phyloP scores from a whole-genome alignment of 345 rosid species.

The Ricinus communis region DNA sequence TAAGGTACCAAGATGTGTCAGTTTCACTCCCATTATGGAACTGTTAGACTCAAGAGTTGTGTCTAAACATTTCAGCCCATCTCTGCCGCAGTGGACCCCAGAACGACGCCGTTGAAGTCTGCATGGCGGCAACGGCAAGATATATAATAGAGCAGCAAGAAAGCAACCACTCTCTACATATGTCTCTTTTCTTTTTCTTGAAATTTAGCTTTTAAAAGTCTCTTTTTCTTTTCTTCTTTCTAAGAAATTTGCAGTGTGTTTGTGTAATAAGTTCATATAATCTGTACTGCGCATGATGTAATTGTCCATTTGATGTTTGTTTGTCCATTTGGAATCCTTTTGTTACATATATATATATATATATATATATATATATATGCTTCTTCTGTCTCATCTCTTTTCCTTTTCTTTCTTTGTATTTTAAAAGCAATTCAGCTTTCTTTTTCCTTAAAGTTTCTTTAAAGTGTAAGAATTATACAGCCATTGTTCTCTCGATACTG shows the following conservation, averaged over 20 bases:
- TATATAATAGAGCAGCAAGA: not conserved
- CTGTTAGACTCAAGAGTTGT: conserved; percentile 75
- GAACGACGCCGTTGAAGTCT: conserved; percentile 48
- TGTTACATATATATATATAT: too few species aligned
- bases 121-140: conserved; percentile 15
- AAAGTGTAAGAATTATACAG: not conserved
- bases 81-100: conserved; percentile 76
- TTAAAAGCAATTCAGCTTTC: conserved; percentile 15
- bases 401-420: not conserved
- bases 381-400: conserved; percentile 4
- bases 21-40: conserved; percentile 83
- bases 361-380: not conserved
- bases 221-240: not conserved
- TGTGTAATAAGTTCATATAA: conserved; percentile 31
- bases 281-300: conserved; percentile 26
- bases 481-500: not conserved
- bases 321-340: not conserved
- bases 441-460: conserved; percentile 18
- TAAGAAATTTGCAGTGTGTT: not conserved
- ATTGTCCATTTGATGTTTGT: conserved; percentile 16
- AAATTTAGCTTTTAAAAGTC: conserved; percentile 25
- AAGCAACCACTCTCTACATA: conserved; percentile 13
- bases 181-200: not conserved
- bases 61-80: conserved; percentile 70
- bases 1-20: conserved; percentile 94